Evolutionary conservation across 371 early-diverging fungal species (phyloP).

Genomic region (Sporodiniella umbellata): DNA sequence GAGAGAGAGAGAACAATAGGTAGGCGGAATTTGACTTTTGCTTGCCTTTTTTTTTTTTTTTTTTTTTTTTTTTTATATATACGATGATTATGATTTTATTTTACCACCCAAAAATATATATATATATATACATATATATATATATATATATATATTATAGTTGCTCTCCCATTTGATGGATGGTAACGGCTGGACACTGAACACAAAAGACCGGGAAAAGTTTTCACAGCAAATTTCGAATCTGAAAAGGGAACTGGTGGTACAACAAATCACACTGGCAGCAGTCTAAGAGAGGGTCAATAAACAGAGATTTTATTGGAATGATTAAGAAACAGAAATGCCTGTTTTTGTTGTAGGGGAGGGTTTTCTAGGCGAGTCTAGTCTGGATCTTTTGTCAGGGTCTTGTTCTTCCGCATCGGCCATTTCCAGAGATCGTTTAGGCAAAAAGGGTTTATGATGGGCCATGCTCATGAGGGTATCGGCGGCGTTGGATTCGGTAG

Average conservation of each 20-base stretch:
- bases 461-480: slow-evolving; percentile 40
- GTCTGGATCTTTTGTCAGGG: slow-evolving; percentile 10
- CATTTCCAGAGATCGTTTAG: slow-evolving; percentile 22
- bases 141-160: too few relatives aligned
- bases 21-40: too few relatives aligned
- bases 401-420: slow-evolving; percentile 23
- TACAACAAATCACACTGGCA: slow-evolving; percentile 43
- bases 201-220: slow-evolving; percentile 63
- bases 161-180: slow-evolving; percentile 60
- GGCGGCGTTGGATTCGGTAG: slow-evolving; percentile 34
- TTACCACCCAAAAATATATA: too few relatives aligned
- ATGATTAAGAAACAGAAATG: slow-evolving; percentile 19
- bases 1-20: too few relatives aligned
- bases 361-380: slow-evolving; percentile 1
- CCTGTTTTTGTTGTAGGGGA: slow-evolving; percentile 1
- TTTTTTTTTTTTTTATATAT: too few relatives aligned
- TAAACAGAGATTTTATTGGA: not conserved
- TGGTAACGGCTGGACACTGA: slow-evolving; percentile 59
- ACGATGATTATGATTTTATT: too few relatives aligned
- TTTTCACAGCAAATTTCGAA: slow-evolving; percentile 71
- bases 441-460: slow-evolving; percentile 10
- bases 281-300: slow-evolving; percentile 16
- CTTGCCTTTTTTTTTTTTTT: slow-evolving; percentile 12
- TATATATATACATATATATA: too few relatives aligned
- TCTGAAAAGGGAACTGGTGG: slow-evolving; percentile 59